Evolutionary conservation across 768 basidiomycete species (phyloP).

Genomic region (Podaxis carcinomalis): DNA sequence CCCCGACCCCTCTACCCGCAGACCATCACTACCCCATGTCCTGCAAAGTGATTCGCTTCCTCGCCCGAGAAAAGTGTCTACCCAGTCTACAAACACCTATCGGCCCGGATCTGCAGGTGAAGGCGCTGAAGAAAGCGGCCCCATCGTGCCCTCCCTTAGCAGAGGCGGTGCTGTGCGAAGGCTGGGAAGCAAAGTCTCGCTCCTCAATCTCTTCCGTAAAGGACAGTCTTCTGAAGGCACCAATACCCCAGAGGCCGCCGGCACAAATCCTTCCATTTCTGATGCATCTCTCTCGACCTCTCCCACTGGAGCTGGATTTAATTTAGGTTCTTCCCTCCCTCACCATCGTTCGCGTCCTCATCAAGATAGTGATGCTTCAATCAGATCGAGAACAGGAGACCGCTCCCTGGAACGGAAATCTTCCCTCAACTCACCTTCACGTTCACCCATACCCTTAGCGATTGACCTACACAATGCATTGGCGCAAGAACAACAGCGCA

Average conservation of each 20-base stretch:
- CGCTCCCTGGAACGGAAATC: conserved; percentile 5
- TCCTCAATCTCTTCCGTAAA: conserved; percentile 74
- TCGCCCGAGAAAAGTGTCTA: conserved; percentile 31
- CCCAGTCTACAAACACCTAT: conserved; percentile 31
- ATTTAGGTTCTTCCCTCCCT: neutral
- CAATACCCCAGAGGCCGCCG: conserved; percentile 12
- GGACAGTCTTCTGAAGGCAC: conserved; percentile 28
- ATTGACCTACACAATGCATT: conserved; percentile 46
- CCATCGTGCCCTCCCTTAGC: conserved; percentile 24
- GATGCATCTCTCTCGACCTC: conserved; percentile 8
- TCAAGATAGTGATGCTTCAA: conserved; percentile 14
- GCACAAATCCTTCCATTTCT: neutral
- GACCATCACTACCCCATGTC: conserved; percentile 69
- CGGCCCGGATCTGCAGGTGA: conserved; percentile 74
- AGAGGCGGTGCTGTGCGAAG: conserved; percentile 36
- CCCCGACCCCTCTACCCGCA: conserved; percentile 37
- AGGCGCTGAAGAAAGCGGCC: conserved; percentile 46
- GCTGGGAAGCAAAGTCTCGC: conserved; percentile 67
- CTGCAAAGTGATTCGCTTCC: conserved; percentile 25
- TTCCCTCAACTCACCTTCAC: conserved; percentile 22
- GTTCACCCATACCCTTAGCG: conserved; percentile 31
- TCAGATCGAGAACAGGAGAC: conserved; percentile 5
- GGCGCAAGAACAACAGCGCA: conserved; percentile 27
- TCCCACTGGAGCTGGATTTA: neutral
- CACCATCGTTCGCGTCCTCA: conserved; percentile 1